Evolutionary conservation across 768 basidiomycete species (phyloP).

Genomic region (Cubamyces sp.): DNA sequence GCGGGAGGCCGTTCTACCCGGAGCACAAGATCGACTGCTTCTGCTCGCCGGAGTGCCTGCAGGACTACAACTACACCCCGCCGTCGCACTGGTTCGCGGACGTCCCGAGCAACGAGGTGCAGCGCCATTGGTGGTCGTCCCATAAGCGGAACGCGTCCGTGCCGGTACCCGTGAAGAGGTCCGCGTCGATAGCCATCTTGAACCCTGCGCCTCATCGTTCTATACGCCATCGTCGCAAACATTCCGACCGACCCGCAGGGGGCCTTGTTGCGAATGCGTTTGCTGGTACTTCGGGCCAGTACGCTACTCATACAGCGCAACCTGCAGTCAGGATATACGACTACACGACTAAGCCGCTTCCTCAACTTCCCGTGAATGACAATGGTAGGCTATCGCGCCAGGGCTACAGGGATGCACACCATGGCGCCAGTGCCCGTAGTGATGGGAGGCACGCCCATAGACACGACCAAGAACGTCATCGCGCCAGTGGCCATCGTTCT

Average conservation of each 20-base stretch:
- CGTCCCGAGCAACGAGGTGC: neutral
- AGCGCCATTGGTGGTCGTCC: neutral
- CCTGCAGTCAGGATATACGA: too few relatives aligned
- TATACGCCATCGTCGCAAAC: neutral
- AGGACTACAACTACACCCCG: slow-evolving; percentile 14
- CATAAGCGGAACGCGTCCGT: neutral
- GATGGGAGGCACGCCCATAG: neutral
- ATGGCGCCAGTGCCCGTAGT: neutral
- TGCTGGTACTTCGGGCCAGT: neutral
- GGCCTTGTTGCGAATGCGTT: too few relatives aligned
- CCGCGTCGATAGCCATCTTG: neutral
- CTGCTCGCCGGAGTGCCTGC: slow-evolving; percentile 12
- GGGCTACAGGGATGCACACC: too few relatives aligned
- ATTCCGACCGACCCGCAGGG: too few relatives aligned
- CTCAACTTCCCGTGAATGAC: too few relatives aligned
- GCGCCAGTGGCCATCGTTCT: neutral
- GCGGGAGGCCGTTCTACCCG: slow-evolving; percentile 1
- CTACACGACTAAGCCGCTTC: too few relatives aligned
- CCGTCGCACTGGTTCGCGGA: neutral
- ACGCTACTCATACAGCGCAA: neutral
- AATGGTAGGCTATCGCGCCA: too few relatives aligned
- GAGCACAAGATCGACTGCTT: slow-evolving; percentile 7
- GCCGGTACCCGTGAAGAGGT: neutral
- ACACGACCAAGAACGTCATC: neutral
- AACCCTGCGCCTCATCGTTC: too few relatives aligned